Evolutionary conservation across 2,329 filamentous ascomycete genomes (phyloP).

Genomic region (Cryphonectria japonica): DNA sequence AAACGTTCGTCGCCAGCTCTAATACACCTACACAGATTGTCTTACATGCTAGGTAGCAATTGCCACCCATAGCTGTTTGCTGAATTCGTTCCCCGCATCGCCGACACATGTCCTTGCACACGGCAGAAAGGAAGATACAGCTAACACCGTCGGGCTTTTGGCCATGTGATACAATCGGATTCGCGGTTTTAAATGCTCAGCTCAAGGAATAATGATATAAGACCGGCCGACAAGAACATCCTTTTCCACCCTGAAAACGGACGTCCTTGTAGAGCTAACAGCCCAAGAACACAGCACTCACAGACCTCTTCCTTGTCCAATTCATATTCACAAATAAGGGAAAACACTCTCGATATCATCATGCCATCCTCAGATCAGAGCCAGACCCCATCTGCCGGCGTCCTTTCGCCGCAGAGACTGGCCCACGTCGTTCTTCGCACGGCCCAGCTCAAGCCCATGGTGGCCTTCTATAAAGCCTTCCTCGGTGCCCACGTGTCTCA

Average conservation of each 20-base stretch:
- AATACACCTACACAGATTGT: neutral
- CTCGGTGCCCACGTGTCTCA: slow-evolving; percentile 39
- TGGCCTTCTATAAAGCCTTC: slow-evolving; percentile 43
- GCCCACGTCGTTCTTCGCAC: slow-evolving; percentile 29
- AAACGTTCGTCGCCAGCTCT: neutral
- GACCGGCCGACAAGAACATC: neutral
- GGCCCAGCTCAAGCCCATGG: slow-evolving; percentile 33
- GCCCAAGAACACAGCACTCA: neutral
- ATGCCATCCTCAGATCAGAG: neutral
- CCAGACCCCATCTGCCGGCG: neutral
- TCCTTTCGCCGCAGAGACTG: slow-evolving; percentile 12
- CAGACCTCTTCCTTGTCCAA: neutral
- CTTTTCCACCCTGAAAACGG: neutral
- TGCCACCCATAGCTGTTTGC: too few relatives aligned
- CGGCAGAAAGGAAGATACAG: neutral
- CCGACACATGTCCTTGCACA: neutral
- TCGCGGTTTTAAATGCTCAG: neutral
- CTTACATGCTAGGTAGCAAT: neutral
- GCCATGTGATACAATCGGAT: neutral
- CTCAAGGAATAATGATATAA: neutral
- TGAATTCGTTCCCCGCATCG: neutral
- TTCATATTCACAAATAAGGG: too few relatives aligned
- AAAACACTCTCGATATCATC: neutral
- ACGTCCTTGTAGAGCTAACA: neutral
- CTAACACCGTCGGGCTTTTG: neutral